These are phyloP conservation scores for Truncatella angustata DNA, from an alignment of 2,329 filamentous ascomycete genomes.

Conservation along the genomic window DNA sequence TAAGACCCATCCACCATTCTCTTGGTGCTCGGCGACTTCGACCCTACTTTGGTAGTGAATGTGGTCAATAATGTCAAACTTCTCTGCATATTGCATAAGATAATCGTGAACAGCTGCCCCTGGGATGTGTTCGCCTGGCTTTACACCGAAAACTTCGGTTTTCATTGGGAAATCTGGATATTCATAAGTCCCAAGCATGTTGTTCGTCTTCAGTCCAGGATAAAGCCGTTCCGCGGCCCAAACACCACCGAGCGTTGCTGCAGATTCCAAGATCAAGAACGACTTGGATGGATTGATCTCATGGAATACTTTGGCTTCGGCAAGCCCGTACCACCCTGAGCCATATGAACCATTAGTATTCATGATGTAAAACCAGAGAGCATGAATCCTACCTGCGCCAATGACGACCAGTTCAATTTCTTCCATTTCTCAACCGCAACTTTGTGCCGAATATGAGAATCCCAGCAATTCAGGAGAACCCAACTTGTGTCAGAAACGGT, in stretches of 20 bases:
- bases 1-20: constrained; percentile 33
- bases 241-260: constrained; percentile 61
- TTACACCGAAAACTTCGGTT: constrained; percentile 44
- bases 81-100: constrained; percentile 51
- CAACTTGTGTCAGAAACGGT: too few species aligned
- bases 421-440: too few species aligned
- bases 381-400: constrained; percentile 56
- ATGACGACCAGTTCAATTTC: constrained; percentile 46
- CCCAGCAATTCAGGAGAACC: too few species aligned
- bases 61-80: constrained; percentile 46
- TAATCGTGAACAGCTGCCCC: constrained; percentile 56
- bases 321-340: constrained; percentile 44
- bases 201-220: constrained; percentile 70
- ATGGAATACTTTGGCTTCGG: constrained; percentile 59
- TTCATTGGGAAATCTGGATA: constrained; percentile 73
- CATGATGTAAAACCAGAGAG: too few species aligned
- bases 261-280: constrained; percentile 57
- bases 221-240: constrained; percentile 69
- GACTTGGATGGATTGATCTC: constrained; percentile 56
- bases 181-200: constrained; percentile 70
- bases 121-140: constrained; percentile 55
- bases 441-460: too few species aligned
- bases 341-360: not conserved
- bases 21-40: constrained; percentile 46
- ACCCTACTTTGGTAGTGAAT: constrained; percentile 53